A percentile compares a stretch with the other conserved stretches of the same genome.
Evolutionary conservation across 2,329 filamentous ascomycete species (phyloP).

Genomic region (Harringtonia lauricola): DNA sequence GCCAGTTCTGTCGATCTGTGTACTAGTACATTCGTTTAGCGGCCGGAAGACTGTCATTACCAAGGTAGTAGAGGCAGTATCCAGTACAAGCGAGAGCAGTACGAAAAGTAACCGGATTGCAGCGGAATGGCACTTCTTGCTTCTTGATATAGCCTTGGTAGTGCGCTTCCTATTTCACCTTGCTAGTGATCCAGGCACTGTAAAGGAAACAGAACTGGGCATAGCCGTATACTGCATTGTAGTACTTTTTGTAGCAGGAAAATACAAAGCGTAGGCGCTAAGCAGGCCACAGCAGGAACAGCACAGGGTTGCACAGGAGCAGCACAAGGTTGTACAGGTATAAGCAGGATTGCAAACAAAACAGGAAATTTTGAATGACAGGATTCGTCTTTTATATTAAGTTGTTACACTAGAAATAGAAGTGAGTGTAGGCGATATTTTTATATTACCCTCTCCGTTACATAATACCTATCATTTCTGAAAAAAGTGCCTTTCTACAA

Average conservation of each 20-base stretch:
- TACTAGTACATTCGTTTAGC: too few species aligned
- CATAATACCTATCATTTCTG: too few species aligned
- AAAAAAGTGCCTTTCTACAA: too few species aligned
- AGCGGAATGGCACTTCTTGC: too few species aligned
- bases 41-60: too few species aligned
- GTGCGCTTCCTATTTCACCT: background rate
- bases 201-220: constrained; percentile 2
- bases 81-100: too few species aligned
- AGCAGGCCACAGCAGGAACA: background rate
- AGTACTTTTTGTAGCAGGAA: background rate
- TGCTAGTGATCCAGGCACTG: background rate
- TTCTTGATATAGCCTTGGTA: background rate
- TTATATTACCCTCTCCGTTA: too few species aligned
- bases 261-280: background rate
- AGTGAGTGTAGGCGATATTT: too few species aligned
- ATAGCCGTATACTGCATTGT: background rate
- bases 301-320: background rate
- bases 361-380: background rate
- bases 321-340: background rate
- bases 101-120: too few species aligned
- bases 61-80: too few species aligned
- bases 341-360: background rate
- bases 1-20: too few species aligned
- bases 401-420: too few species aligned
- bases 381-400: constrained; percentile 1